phyloP scores from a whole-genome alignment of 352 stramenopile genomes.

The Globisporangium recalcitrans region DNA sequence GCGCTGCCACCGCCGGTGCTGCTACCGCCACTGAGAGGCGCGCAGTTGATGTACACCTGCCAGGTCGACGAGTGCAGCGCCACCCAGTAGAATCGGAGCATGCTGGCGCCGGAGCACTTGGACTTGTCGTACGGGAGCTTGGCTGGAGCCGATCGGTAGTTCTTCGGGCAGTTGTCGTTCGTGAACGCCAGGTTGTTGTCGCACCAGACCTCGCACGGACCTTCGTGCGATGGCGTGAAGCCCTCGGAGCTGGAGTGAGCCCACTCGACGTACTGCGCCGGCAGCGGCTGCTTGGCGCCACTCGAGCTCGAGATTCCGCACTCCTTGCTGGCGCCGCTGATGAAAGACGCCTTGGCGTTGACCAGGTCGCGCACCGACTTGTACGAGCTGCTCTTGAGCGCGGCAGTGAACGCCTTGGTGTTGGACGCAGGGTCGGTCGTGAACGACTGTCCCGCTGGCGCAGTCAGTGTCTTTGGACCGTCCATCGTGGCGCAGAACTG shows the following conservation, averaged over 20 bases:
- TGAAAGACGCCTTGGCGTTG: background rate
- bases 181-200: background rate
- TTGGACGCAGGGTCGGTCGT: conserved; percentile 16
- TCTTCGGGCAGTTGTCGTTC: background rate
- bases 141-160: conserved; percentile 24
- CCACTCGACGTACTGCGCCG: conserved; percentile 30
- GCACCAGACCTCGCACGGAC: conserved; percentile 3
- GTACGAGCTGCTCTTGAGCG: conserved; percentile 22
- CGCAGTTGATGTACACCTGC: conserved; percentile 26
- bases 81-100: conserved; percentile 33
- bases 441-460: conserved; percentile 11
- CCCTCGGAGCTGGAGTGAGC: conserved; percentile 17
- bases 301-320: conserved; percentile 28
- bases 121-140: conserved; percentile 35
- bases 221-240: conserved; percentile 32
- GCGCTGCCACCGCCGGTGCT: background rate
- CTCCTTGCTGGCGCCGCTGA: conserved; percentile 10
- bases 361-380: conserved; percentile 17
- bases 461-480: conserved; percentile 5
- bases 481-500: conserved; percentile 16
- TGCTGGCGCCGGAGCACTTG: conserved; percentile 33
- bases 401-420: conserved; percentile 20
- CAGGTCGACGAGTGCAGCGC: conserved; percentile 29
- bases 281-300: conserved; percentile 27
- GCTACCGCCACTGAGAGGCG: background rate